Evolutionary conservation across 1,284 basidiomycete genomes (phyloP), one percentile per base, ranked within the genome.

Genomic region (Termitomyces sp.): DNA sequence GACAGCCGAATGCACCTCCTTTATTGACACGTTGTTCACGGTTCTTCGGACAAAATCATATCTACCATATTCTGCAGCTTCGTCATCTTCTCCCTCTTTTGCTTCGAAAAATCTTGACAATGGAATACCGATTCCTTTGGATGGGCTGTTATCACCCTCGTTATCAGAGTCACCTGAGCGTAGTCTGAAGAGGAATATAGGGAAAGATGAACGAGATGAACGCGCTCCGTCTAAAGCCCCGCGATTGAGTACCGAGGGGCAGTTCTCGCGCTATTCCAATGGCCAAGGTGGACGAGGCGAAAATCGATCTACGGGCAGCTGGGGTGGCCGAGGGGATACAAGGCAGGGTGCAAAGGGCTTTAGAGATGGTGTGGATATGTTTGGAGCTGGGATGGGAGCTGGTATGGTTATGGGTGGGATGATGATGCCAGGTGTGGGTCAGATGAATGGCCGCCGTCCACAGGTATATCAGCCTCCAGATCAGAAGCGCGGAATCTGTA

Each of bases 21-120:
- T 98, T 69, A 88, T 96, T 56, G 82, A 92, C 63, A 86, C 85
- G 26, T 80, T 96, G 56, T 93, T 97, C 71, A 83, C 84, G 39
- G 84, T 88, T 28, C 80, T 95, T 39, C 76, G 87, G 58, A 86
- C 86, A 54, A 90, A 90, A 72, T 89, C 90, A 3, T 94, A 91
- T 70, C 72, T 94, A 34, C 85, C 88, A 1, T 90, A 91, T 61
- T 71, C 74, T 42, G 67, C 72, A 19, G 61, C 71, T 40, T 68
- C 72, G 0, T 61, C 71, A 17, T 66, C 77, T 52, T 70, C 79
- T 28, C 71, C 73, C 57, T 68, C 72, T 34, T 70, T 73, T 53
- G 64, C 68, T 55, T 53, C 71, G 33, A 73, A 73, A 60, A 59
- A 72, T 24, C 61, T 71, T 15, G 84, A 88, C 65, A 73, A 70